Evolutionary conservation across 2,329 filamentous ascomycete genomes (phyloP).

Genomic region (Talaromyces sp.): DNA sequence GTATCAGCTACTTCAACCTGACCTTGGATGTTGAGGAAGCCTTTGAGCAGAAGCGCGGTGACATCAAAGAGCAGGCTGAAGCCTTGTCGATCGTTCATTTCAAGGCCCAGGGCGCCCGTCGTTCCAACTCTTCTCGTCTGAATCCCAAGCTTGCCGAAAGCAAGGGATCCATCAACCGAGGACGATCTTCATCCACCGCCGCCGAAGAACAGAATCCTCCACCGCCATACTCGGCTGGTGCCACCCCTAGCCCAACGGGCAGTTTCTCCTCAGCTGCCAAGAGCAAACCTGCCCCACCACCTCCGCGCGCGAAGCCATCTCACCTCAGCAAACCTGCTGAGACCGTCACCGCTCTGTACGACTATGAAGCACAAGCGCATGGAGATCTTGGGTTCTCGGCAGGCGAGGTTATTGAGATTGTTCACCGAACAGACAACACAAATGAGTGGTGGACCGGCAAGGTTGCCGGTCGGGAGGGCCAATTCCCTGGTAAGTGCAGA

Average conservation of each 20-base stretch:
- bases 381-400: slow-evolving; percentile 89
- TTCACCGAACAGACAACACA: slow-evolving; percentile 78
- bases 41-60: slow-evolving; percentile 84
- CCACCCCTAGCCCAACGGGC: slow-evolving; percentile 43
- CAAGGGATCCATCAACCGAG: slow-evolving; percentile 37
- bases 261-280: slow-evolving; percentile 62
- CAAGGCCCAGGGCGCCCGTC: slow-evolving; percentile 75
- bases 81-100: slow-evolving; percentile 83
- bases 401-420: slow-evolving; percentile 87
- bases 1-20: slow-evolving; percentile 97
- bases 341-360: slow-evolving; percentile 87
- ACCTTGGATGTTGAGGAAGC: slow-evolving; percentile 88
- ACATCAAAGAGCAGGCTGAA: slow-evolving; percentile 86
- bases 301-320: slow-evolving; percentile 81
- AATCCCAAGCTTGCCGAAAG: slow-evolving; percentile 39
- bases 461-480: slow-evolving; percentile 76
- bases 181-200: slow-evolving; percentile 46
- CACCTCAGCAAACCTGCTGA: slow-evolving; percentile 72
- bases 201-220: slow-evolving; percentile 65
- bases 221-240: slow-evolving; percentile 64
- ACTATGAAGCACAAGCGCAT: slow-evolving; percentile 93
- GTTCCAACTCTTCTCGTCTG: slow-evolving; percentile 37
- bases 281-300: slow-evolving; percentile 66
- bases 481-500: slow-evolving; percentile 82
- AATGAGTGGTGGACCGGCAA: slow-evolving; percentile 98